Evolutionary conservation across 108 stramenopile species (phyloP), one percentile per base, ranked within the genome.

Genomic region (Fragilaria crotonensis): DNA sequence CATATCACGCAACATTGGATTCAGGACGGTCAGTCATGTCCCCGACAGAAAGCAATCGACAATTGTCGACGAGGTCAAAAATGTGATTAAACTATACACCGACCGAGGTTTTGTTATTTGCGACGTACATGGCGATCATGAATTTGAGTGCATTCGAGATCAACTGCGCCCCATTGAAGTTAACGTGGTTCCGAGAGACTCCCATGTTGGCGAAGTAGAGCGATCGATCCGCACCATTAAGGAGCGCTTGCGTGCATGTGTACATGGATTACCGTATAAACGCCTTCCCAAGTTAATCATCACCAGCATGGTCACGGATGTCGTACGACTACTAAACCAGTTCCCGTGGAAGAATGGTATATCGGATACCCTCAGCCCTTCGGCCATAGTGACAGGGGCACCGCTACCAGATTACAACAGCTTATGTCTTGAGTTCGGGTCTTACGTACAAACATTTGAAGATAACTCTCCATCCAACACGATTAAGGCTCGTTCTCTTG

Each of bases 201-300:
- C 76, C 29, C 81, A 82, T 56, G 71, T 78, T 1, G 67, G 71
- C 25, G 75, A 62, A 31, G 57, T 75, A n/a, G 80, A 82, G 53
- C 63, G 79, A 18, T 52, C 25, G 29, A 70, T 60, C 20, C 48
- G 64, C 27, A 33, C 48, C 14, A 52, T 73, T 14, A 68, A 73
- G 45, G 71, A 80, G 22, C 47, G 74, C 11, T 30, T 27, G 11
- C 49, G 78, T 19, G 45, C 59, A 17, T 44, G 50, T 25, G 49
- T 49, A 48, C 29, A 57, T 46, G 57, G 47, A 2, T 27, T 80
- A 11, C 78, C 78, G 19, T 80, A 58, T 49, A 49, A 68, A 18
- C 29, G 19, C 11, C 17, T 71, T 17, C 75, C 75, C 21, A 14
- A 33, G 19, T n/a, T 44, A 2, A 62, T 76, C 54, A 20, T 67